Conservation (phyloP, 2,329 filamentous ascomycete species). For the Phialophora expanda region DNA sequence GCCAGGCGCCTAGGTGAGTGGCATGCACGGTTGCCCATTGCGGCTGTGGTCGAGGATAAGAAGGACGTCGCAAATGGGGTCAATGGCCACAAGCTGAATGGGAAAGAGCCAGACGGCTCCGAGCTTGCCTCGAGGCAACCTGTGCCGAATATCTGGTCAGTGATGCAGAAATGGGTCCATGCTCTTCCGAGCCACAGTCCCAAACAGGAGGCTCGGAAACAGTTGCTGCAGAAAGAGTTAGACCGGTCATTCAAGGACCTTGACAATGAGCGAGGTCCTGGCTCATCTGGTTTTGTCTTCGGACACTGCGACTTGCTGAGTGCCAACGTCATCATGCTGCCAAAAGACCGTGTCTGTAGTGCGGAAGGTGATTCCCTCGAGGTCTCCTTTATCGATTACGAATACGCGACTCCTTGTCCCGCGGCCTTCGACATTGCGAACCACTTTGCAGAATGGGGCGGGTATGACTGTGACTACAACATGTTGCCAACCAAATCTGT, state of each 20-base stretch:
- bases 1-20: constrained; percentile 86
- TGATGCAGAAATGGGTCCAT: constrained; percentile 93
- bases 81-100: constrained; percentile 22
- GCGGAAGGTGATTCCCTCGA: constrained; percentile 50
- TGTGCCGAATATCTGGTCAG: constrained; percentile 89
- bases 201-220: constrained; percentile 69
- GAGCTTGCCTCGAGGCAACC: constrained; percentile 65
- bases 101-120: constrained; percentile 22
- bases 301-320: constrained; percentile 73
- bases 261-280: constrained; percentile 77
- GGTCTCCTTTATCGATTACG: constrained; percentile 95
- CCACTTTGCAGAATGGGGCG: constrained; percentile 98
- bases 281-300: constrained; percentile 68
- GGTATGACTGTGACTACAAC: constrained; percentile 90
- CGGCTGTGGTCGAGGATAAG: constrained; percentile 48
- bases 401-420: constrained; percentile 92
- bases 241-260: constrained; percentile 71
- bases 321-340: constrained; percentile 90
- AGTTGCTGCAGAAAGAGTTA: constrained; percentile 74
- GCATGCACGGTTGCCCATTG: constrained; percentile 75
- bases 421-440: constrained; percentile 97
- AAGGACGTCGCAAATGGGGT: constrained; percentile 1
- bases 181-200: constrained; percentile 77
- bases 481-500: constrained; percentile 79
- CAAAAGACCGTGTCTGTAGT: constrained; percentile 43